Evolutionary conservation across 106 monocot genomes (phyloP).

Genomic region (Dioscorea zingiberensis): DNA sequence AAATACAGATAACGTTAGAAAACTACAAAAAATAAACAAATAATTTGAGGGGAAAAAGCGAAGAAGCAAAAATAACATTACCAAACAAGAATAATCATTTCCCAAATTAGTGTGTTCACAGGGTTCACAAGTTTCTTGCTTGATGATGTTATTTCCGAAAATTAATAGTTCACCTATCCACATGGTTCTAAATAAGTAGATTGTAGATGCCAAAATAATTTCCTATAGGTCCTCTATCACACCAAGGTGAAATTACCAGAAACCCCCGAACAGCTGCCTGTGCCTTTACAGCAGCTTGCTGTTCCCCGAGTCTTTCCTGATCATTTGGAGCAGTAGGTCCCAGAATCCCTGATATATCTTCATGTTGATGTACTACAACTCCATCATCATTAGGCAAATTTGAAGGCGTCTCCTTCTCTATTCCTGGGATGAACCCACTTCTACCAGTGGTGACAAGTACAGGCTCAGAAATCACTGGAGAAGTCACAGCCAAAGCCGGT

Average conservation of each 20-base stretch:
- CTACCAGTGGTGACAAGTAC: slow-evolving; percentile 29
- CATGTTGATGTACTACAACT: slow-evolving; percentile 15
- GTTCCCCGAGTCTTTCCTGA: slow-evolving; percentile 37
- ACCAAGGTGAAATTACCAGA: slow-evolving; percentile 49
- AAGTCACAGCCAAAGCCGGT: slow-evolving; percentile 29
- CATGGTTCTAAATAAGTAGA: too few species aligned
- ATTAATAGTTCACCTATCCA: too few species aligned
- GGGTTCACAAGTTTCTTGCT: too few species aligned
- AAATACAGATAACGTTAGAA: background rate
- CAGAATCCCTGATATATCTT: slow-evolving; percentile 11
- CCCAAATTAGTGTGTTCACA: too few species aligned
- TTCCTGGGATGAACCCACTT: slow-evolving; percentile 25
- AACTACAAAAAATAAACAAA: background rate
- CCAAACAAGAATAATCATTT: too few species aligned
- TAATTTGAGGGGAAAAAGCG: background rate
- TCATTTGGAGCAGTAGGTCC: slow-evolving; percentile 19
- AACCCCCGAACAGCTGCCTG: slow-evolving; percentile 89
- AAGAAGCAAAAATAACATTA: too few species aligned
- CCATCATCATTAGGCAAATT: slow-evolving; percentile 20
- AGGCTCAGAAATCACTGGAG: slow-evolving; percentile 72
- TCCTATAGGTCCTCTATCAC: background rate
- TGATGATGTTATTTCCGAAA: too few species aligned
- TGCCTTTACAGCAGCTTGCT: slow-evolving; percentile 68
- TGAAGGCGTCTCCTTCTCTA: slow-evolving; percentile 27
- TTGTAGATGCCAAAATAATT: background rate